Conservation (phyloP, 345 rosid genomes). For the Corymbia maculata region DNA sequence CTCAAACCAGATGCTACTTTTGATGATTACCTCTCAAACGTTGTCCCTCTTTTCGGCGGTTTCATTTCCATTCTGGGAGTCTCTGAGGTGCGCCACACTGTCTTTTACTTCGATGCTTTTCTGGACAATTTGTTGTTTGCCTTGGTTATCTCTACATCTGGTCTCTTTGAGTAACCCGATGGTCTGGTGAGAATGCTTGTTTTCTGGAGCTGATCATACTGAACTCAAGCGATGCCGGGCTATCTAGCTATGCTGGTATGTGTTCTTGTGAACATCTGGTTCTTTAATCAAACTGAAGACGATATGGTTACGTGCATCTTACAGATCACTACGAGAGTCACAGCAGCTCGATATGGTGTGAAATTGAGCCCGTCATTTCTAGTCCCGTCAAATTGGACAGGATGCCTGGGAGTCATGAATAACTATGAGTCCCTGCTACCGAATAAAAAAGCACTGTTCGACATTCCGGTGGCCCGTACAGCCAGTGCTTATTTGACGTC, state of each 20-base stretch:
- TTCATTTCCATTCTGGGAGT: conserved; percentile 74
- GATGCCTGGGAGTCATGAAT: conserved; percentile 90
- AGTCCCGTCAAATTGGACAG: conserved; percentile 93
- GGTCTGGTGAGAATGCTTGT: neutral
- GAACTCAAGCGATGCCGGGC: neutral
- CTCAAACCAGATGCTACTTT: conserved; percentile 79
- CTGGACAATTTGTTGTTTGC: neutral
- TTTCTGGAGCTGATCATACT: neutral
- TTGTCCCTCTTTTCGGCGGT: conserved; percentile 81
- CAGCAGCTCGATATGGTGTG: conserved; percentile 62
- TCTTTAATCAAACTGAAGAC: neutral
- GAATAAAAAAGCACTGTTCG: conserved; percentile 73
- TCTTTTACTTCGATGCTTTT: neutral
- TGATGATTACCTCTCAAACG: conserved; percentile 71
- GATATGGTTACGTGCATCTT: neutral
- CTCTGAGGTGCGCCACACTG: conserved; percentile 53
- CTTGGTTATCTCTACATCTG: neutral
- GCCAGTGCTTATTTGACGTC: conserved; percentile 90
- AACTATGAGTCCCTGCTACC: conserved; percentile 88
- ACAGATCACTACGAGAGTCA: conserved; percentile 81
- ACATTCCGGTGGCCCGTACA: conserved; percentile 83
- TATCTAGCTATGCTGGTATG: neutral
- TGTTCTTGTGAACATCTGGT: neutral
- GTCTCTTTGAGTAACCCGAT: rapidly evolving
- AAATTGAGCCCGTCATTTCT: conserved; percentile 88